Conservation (phyloP, 768 basidiomycete species). For the Boletellus emodensis region DNA sequence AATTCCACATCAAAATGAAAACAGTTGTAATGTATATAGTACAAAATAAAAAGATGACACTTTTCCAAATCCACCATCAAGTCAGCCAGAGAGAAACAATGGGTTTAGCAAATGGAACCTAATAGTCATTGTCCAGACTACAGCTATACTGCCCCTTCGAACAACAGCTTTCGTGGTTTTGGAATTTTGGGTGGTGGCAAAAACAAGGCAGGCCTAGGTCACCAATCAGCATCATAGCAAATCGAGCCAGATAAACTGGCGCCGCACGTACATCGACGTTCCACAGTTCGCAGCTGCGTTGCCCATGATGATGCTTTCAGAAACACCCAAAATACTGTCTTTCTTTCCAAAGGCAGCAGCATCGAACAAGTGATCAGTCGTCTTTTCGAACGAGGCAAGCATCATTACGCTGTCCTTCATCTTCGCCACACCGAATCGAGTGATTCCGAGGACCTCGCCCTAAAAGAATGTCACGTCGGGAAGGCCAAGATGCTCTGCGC, state of each 20-base stretch:
- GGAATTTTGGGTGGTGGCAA: constrained; percentile 30
- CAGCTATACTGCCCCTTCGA: constrained; percentile 33
- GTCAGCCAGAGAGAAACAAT: too few relatives aligned
- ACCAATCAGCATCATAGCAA: constrained; percentile 2
- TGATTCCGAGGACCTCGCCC: constrained; percentile 98
- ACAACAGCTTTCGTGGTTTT: constrained; percentile 34
- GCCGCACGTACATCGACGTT: constrained; percentile 81
- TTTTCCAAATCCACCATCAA: too few relatives aligned
- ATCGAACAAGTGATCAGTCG: constrained; percentile 98
- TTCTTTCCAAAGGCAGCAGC: constrained; percentile 95
- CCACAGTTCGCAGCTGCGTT: constrained; percentile 93
- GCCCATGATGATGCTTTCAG: constrained; percentile 99
- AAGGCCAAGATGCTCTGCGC: background rate
- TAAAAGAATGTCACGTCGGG: constrained; percentile 25
- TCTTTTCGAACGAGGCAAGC: constrained; percentile 99
- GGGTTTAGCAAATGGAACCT: too few relatives aligned
- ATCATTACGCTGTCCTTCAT: constrained; percentile 99
- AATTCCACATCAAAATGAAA: background rate
- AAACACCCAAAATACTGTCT: constrained; percentile 93
- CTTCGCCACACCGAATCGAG: constrained; percentile 97
- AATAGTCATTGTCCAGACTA: too few relatives aligned
- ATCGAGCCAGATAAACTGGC: background rate
- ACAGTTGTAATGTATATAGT: background rate
- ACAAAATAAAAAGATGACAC: too few relatives aligned
- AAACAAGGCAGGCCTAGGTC: constrained; percentile 34